Evolutionary conservation across 805 yeast genomes (phyloP).

Genomic region (Suhomyces vadensis): DNA sequence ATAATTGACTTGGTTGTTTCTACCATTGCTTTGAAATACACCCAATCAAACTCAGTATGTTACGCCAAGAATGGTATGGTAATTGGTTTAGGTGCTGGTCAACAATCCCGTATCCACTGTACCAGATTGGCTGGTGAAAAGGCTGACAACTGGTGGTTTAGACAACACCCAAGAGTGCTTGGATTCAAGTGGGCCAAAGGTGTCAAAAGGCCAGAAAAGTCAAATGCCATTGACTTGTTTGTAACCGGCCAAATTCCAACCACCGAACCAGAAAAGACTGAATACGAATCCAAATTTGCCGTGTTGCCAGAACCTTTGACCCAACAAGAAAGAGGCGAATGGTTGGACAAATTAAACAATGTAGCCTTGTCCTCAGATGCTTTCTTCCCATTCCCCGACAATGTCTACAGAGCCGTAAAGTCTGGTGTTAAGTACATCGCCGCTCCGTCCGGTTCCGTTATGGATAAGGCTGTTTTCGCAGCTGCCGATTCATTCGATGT

Average conservation of each 20-base stretch:
- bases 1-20: slow-evolving; percentile 93
- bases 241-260: slow-evolving; percentile 92
- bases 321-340: slow-evolving; percentile 77
- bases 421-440: slow-evolving; percentile 95
- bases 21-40: slow-evolving; percentile 93
- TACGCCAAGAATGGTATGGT: slow-evolving; percentile 99
- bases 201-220: slow-evolving; percentile 96
- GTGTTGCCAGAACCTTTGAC: slow-evolving; percentile 83
- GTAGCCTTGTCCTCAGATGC: slow-evolving; percentile 97
- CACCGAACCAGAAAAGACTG: slow-evolving; percentile 88
- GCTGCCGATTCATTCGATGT: slow-evolving; percentile 92
- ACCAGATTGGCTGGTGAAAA: slow-evolving; percentile 99
- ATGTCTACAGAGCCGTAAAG: slow-evolving; percentile 95
- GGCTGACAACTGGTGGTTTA: slow-evolving; percentile 99
- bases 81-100: slow-evolving; percentile 98
- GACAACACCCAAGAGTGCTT: slow-evolving; percentile 95
- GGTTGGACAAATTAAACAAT: slow-evolving; percentile 76
- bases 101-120: slow-evolving; percentile 98
- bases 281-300: slow-evolving; percentile 87
- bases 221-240: slow-evolving; percentile 93
- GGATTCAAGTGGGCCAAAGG: slow-evolving; percentile 98
- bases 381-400: slow-evolving; percentile 99
- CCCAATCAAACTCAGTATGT: slow-evolving; percentile 98
- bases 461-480: slow-evolving; percentile 93
- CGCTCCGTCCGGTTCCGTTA: slow-evolving; percentile 97